These are phyloP conservation scores for Boletellus sp. DNA, from an alignment of 768 basidiomycete genomes.

Conservation along the genomic window DNA sequence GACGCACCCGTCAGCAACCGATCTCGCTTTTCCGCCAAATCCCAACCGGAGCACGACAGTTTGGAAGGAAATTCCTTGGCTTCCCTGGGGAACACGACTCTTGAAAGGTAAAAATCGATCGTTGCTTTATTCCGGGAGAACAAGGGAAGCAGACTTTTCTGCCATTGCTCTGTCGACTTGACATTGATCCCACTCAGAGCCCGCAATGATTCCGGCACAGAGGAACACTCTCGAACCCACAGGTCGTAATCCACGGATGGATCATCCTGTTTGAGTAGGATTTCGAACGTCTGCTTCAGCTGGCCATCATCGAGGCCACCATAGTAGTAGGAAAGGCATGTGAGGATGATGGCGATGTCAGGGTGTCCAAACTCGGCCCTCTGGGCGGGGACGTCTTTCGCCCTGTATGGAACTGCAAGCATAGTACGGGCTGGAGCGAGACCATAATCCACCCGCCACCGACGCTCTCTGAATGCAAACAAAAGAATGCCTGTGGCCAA, in stretches of 20 bases:
- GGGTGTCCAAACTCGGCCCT: conserved; percentile 29
- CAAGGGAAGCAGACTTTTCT: conserved; percentile 7
- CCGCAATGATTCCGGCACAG: conserved; percentile 15
- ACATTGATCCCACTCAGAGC: conserved; percentile 22
- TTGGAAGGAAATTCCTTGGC: conserved; percentile 17
- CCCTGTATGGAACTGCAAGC: conserved; percentile 28
- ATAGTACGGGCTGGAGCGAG: conserved; percentile 9
- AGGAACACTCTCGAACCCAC: conserved; percentile 17
- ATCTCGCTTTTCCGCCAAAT: conserved; percentile 20
- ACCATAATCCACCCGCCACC: conserved; percentile 29
- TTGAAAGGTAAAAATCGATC: conserved; percentile 27
- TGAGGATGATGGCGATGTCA: conserved; percentile 19
- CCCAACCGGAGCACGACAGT: conserved; percentile 29
- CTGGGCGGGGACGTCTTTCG: conserved; percentile 25
- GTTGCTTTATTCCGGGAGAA: conserved; percentile 19
- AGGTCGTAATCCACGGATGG: conserved; percentile 16
- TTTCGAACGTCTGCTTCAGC: conserved; percentile 16
- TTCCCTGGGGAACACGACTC: conserved; percentile 26
- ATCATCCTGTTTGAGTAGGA: conserved; percentile 18
- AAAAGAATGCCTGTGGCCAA: conserved; percentile 22
- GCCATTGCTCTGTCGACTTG: conserved; percentile 21
- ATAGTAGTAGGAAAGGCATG: conserved; percentile 24
- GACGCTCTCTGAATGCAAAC: conserved; percentile 21
- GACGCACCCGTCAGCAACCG: conserved; percentile 20
- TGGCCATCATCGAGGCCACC: conserved; percentile 19